Conservation (phyloP, 768 basidiomycete species). For the Mycena venus region DNA sequence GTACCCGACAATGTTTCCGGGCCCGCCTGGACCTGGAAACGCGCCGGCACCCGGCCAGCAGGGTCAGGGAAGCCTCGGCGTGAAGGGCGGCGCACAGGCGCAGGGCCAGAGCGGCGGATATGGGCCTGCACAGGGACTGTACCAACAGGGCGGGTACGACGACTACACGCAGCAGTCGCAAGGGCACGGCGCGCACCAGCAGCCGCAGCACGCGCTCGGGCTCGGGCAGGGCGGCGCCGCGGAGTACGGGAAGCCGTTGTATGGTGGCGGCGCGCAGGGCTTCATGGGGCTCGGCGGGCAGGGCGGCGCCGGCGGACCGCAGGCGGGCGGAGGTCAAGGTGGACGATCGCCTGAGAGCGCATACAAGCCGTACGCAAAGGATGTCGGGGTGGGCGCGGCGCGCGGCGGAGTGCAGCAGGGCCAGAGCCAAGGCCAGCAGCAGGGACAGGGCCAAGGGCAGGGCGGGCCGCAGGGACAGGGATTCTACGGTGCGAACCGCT, state of each 20-base stretch:
- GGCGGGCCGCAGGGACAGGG: conserved; percentile 65
- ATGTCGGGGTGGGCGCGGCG: conserved; percentile 64
- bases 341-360: conserved; percentile 78
- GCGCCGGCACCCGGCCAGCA: conserved; percentile 79
- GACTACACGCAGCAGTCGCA: conserved; percentile 69
- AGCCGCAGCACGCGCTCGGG: conserved; percentile 60
- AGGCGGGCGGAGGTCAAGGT: conserved; percentile 48
- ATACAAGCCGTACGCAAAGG: conserved; percentile 86
- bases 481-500: conserved; percentile 63
- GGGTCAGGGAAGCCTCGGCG: conserved; percentile 65
- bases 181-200: conserved; percentile 61
- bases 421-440: conserved; percentile 62
- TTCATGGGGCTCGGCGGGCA: conserved; percentile 76
- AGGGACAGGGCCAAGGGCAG: conserved; percentile 60
- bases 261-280: conserved; percentile 73
- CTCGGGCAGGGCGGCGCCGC: conserved; percentile 33
- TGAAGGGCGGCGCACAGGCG: conserved; percentile 54
- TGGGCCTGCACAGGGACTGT: conserved; percentile 70
- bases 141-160: conserved; percentile 64
- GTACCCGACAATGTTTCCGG: conserved; percentile 83
- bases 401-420: conserved; percentile 60
- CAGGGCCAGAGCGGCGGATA: conserved; percentile 27
- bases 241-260: conserved; percentile 46
- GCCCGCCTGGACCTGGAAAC: conserved; percentile 76
- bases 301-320: conserved; percentile 53